These are phyloP conservation scores for Fusarium vanettenii DNA, from an alignment of 2,329 filamentous ascomycete species.

Conservation along the genomic window DNA sequence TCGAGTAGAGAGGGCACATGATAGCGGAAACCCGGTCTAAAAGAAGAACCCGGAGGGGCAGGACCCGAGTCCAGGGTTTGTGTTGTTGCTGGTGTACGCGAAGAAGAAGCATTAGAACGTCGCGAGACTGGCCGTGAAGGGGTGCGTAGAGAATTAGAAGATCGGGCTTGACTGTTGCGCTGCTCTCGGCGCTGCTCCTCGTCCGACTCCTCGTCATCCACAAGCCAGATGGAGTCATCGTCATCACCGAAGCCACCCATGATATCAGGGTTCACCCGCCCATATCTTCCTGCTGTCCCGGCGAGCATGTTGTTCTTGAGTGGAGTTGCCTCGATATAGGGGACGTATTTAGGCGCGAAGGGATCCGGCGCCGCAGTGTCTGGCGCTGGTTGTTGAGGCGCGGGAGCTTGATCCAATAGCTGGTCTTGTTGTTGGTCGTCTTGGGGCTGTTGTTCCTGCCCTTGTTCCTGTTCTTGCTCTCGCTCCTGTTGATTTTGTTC, in stretches of 20 bases:
- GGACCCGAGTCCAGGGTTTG: constrained; percentile 23
- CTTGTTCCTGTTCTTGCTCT: neutral
- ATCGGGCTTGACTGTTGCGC: neutral
- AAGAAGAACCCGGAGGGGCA: constrained; percentile 8
- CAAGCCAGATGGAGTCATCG: constrained; percentile 44
- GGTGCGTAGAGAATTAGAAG: neutral
- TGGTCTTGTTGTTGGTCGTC: neutral
- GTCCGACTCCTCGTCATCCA: constrained; percentile 45
- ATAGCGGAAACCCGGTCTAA: constrained; percentile 26
- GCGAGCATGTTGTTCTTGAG: constrained; percentile 45
- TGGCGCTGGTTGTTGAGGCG: neutral
- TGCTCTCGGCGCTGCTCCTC: constrained; percentile 14
- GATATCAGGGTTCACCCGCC: constrained; percentile 46
- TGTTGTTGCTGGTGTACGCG: neutral
- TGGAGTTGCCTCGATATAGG: constrained; percentile 38
- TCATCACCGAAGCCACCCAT: constrained; percentile 48
- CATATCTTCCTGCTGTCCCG: constrained; percentile 41
- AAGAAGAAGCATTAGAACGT: constrained; percentile 28
- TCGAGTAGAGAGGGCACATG: constrained; percentile 35
- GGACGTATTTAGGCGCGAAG: constrained; percentile 34
- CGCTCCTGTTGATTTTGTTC: neutral
- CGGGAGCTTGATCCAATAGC: neutral
- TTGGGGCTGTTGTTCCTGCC: neutral
- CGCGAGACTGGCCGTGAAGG: constrained; percentile 11
- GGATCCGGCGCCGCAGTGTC: constrained; percentile 8